A percentile compares a stretch with the other conserved stretches of the same genome.
Conservation (phyloP, 345 rosid species). For the Sapria himalayana region DNA sequence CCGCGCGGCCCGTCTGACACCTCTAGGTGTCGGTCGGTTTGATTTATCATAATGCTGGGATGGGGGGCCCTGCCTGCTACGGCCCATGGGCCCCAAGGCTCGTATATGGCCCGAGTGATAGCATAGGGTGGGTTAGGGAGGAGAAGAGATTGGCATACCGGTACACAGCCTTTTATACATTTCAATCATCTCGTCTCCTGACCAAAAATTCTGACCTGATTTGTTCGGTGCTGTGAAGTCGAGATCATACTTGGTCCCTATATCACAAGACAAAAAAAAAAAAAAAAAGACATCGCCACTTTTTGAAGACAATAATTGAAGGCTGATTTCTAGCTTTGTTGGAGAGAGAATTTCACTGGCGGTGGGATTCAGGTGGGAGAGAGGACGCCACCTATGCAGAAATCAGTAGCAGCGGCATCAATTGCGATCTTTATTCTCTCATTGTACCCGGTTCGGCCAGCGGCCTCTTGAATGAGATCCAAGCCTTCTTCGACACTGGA, state of each 20-base stretch:
- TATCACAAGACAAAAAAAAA: conserved; percentile 3
- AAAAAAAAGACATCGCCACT: too few relatives aligned
- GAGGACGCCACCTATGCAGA: conserved; percentile 53
- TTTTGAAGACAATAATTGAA: too few relatives aligned
- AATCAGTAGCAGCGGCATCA: conserved; percentile 68
- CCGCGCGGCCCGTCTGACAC: too few relatives aligned
- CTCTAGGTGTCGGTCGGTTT: too few relatives aligned
- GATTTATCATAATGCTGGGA: too few relatives aligned
- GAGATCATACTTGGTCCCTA: conserved; percentile 88
- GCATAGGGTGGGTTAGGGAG: too few relatives aligned
- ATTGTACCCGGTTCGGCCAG: conserved; percentile 57
- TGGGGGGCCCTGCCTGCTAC: too few relatives aligned
- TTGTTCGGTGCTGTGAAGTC: conserved; percentile 49
- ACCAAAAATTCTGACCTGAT: conserved; percentile 74
- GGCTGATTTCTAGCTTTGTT: background rate
- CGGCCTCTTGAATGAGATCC: conserved; percentile 87
- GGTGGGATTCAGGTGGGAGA: too few relatives aligned
- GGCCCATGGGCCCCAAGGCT: too few relatives aligned
- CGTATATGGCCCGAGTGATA: too few relatives aligned
- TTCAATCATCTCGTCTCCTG: conserved; percentile 85
- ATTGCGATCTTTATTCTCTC: conserved; percentile 84
- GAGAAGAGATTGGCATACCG: conserved; percentile 25
- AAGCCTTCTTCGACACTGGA: conserved; percentile 77
- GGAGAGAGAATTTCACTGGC: conserved; percentile 6
- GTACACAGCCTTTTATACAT: conserved; percentile 68